These are phyloP conservation scores for Eimeria acervulina DNA, from an alignment of 169 alveolate genomes.

Conservation along the genomic window DNA sequence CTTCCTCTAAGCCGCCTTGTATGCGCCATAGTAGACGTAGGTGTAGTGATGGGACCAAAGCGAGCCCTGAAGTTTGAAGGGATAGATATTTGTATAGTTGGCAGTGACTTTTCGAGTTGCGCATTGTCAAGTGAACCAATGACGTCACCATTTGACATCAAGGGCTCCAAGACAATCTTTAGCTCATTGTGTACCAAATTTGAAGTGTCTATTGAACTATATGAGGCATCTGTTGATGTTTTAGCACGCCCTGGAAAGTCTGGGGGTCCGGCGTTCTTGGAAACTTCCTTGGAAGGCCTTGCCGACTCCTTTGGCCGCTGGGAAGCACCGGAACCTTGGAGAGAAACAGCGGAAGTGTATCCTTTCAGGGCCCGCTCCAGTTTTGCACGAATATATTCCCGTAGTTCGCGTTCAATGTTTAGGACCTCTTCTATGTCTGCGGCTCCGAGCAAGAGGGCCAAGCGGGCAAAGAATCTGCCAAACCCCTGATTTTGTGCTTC, in stretches of 20 bases:
- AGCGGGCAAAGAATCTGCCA: slow-evolving; percentile 58
- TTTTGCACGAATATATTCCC: slow-evolving; percentile 48
- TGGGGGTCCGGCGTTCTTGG: neutral
- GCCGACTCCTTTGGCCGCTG: neutral
- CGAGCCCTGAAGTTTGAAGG: slow-evolving; percentile 72
- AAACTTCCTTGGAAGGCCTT: slow-evolving; percentile 1
- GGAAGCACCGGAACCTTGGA: neutral
- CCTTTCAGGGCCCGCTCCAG: neutral
- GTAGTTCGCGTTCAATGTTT: slow-evolving; percentile 52
- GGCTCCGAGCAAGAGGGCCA: slow-evolving; percentile 67
- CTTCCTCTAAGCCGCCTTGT: slow-evolving; percentile 70
- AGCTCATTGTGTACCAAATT: neutral
- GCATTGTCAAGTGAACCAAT: neutral
- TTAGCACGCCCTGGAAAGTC: neutral
- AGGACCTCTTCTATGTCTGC: slow-evolving; percentile 73
- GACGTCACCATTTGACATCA: neutral
- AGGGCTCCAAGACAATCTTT: slow-evolving; percentile 64
- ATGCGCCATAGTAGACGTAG: slow-evolving; percentile 16
- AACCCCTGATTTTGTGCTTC: slow-evolving; percentile 71
- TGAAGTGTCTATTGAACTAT: neutral
- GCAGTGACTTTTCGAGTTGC: slow-evolving; percentile 14
- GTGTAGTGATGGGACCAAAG: neutral
- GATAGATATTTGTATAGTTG: slow-evolving; percentile 34
- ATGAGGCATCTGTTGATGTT: neutral
- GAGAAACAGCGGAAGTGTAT: neutral